Percentiles rank a stretch among this genome's conserved stretches.
These are phyloP conservation scores for Mortierella sp. DNA, from an alignment of 371 early-diverging fungal genomes.

Conservation along the genomic window DNA sequence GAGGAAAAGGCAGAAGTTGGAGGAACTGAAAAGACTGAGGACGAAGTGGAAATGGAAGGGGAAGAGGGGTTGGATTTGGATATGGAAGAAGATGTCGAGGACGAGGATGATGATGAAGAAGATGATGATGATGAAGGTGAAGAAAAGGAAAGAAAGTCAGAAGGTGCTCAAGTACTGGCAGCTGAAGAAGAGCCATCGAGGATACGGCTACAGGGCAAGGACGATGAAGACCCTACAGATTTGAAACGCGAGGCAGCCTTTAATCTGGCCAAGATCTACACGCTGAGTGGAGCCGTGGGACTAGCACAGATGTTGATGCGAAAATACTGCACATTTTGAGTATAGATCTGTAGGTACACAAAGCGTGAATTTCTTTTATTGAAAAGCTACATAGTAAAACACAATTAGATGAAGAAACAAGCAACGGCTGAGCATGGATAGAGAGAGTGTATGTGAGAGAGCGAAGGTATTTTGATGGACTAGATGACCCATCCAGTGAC, in stretches of 20 bases:
- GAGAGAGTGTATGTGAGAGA: too few species aligned
- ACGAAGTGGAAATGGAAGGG: conserved; percentile 27
- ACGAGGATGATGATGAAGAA: conserved; percentile 27
- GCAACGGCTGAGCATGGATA: too few species aligned
- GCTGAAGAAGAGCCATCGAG: background rate
- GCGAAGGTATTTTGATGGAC: too few species aligned
- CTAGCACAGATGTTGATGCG: conserved; percentile 75
- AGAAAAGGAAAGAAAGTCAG: background rate
- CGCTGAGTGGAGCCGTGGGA: conserved; percentile 75
- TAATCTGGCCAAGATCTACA: conserved; percentile 77
- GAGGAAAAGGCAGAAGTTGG: conserved; percentile 1
- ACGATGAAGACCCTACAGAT: conserved; percentile 60
- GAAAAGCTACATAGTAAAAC: too few species aligned
- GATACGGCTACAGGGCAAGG: conserved; percentile 27
- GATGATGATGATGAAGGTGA: conserved; percentile 4
- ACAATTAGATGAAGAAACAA: too few species aligned
- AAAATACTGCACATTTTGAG: conserved; percentile 66
- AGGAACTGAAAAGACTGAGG: conserved; percentile 1
- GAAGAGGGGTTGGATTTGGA: conserved; percentile 27
- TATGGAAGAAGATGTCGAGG: conserved; percentile 7
- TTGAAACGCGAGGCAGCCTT: conserved; percentile 80
- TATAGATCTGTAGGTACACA: too few species aligned
- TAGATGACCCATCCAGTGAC: conserved; percentile 7
- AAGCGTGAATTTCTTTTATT: too few species aligned
- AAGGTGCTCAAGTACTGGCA: background rate